These are phyloP conservation scores for Daedaleopsis nitida DNA, from an alignment of 768 basidiomycete genomes.

Conservation along the genomic window DNA sequence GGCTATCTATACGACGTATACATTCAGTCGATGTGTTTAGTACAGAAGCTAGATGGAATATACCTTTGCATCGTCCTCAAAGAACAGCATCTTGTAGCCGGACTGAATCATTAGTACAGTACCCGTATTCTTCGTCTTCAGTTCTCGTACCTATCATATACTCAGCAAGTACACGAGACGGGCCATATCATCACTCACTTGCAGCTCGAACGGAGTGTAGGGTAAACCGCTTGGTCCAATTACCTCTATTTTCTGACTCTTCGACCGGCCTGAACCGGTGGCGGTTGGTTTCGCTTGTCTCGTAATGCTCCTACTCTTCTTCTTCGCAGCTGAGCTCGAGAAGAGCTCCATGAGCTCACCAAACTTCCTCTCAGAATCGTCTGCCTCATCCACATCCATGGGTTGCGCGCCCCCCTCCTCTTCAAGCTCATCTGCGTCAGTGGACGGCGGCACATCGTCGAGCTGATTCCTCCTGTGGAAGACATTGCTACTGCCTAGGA, in stretches of 20 bases:
- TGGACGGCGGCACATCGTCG: neutral
- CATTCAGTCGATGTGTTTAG: neutral
- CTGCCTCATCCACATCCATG: constrained; percentile 33
- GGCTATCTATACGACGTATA: constrained; percentile 51
- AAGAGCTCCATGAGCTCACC: constrained; percentile 51
- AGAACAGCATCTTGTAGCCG: constrained; percentile 85
- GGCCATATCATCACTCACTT: constrained; percentile 39
- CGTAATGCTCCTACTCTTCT: constrained; percentile 16
- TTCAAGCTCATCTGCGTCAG: neutral
- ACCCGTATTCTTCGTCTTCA: constrained; percentile 67
- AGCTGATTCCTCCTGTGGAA: constrained; percentile 9
- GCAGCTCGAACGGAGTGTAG: constrained; percentile 79
- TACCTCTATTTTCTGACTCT: constrained; percentile 41
- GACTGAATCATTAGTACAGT: constrained; percentile 78
- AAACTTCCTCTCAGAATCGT: constrained; percentile 50
- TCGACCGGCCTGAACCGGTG: constrained; percentile 4
- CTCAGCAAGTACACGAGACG: neutral
- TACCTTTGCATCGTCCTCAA: constrained; percentile 82
- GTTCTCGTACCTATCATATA: constrained; percentile 28
- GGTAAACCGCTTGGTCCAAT: constrained; percentile 70
- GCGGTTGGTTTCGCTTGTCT: constrained; percentile 21
- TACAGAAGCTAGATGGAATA: constrained; percentile 1
- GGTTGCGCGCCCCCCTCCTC: neutral
- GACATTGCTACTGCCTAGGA: constrained; percentile 51
- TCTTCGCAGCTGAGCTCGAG: constrained; percentile 35